These are phyloP conservation scores for Grosmannia serpens DNA, from an alignment of 2,329 filamentous ascomycete genomes.

Conservation along the genomic window DNA sequence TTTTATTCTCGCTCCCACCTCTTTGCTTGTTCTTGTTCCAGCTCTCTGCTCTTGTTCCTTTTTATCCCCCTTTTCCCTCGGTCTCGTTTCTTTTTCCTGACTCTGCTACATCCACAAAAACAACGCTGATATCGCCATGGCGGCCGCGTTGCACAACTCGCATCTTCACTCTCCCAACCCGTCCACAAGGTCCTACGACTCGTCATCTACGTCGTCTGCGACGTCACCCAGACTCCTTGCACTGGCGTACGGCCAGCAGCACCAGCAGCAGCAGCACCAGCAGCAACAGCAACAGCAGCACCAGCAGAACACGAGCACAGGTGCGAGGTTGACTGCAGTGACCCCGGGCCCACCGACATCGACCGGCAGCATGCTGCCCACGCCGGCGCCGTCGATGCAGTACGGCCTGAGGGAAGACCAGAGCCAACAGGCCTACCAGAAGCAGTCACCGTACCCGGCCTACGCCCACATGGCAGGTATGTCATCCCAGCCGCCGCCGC, in stretches of 20 bases:
- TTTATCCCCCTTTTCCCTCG: background rate
- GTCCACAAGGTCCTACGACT: slow-evolving; percentile 51
- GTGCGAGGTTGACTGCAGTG: slow-evolving; percentile 35
- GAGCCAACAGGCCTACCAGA: background rate
- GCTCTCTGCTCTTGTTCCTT: background rate
- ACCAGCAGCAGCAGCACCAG: background rate
- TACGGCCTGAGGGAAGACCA: background rate
- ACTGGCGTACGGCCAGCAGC: slow-evolving; percentile 31
- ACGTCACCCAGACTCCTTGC: slow-evolving; percentile 40
- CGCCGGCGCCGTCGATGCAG: background rate
- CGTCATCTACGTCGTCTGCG: slow-evolving; percentile 50
- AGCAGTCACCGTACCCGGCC: background rate
- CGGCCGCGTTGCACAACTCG: slow-evolving; percentile 42
- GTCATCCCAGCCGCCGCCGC: background rate
- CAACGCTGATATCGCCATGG: slow-evolving; percentile 30
- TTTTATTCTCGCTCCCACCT: background rate
- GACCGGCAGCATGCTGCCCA: slow-evolving; percentile 23
- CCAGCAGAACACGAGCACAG: slow-evolving; percentile 30
- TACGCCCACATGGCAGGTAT: background rate
- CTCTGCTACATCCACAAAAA: background rate
- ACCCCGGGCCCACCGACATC: slow-evolving; percentile 36
- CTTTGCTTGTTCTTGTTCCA: background rate
- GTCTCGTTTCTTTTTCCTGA: background rate
- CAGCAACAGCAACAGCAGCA: background rate
- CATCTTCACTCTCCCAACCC: slow-evolving; percentile 51